Evolutionary conservation across 352 stramenopile genomes (phyloP), one percentile per base, ranked within the genome.

Genomic region (Globisporangium heterothallicum): DNA sequence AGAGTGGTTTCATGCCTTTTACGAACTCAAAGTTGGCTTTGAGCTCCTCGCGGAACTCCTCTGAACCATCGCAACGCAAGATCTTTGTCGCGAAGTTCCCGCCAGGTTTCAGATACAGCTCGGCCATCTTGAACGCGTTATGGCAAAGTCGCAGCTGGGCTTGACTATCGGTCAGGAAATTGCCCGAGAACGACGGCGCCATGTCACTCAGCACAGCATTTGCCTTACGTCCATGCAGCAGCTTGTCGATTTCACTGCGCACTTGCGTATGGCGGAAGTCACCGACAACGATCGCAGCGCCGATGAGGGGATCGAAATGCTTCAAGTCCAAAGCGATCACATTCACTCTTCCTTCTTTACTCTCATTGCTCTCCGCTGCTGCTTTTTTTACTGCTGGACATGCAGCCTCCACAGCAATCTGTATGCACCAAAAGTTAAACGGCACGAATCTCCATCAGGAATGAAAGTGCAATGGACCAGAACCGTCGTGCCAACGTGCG

Each of bases 201-300:
- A 95, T 95, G 70, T 95, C 85, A 54, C 85, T 94, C 22, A 95
- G 71, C 46, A 95, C 78, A 21, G 93, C 82, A 59, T 91, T 78
- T 8, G 58, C 85, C 25, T 74, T 61, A 32, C 74, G 70, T 3
- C 65, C 65, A 22, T 40, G 53, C 21, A 94, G 59, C 13, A 74
- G 61, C 21, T 63, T 56, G 34, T 68, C 66, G 46, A 95, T 78
- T 59, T 90, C 54, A 16, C 55, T 56, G 42, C 78, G 70, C 42
- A 93, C 69, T 1, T 49, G 57, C 0, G 60, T 56, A 14, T 90
- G 72, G 0, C 83, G 79, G 51, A 95, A 95, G 58, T 95, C 85
- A 32, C 85, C 85, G n/a, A 92, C 63, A 19, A 95, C 64, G 40
- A 80, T 70, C 26, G 66, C 64, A 2, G 79, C 78, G 7, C 84